These are phyloP conservation scores for Aspergillus sclerotialis DNA, from an alignment of 2,329 filamentous ascomycete genomes.

Conservation along the genomic window DNA sequence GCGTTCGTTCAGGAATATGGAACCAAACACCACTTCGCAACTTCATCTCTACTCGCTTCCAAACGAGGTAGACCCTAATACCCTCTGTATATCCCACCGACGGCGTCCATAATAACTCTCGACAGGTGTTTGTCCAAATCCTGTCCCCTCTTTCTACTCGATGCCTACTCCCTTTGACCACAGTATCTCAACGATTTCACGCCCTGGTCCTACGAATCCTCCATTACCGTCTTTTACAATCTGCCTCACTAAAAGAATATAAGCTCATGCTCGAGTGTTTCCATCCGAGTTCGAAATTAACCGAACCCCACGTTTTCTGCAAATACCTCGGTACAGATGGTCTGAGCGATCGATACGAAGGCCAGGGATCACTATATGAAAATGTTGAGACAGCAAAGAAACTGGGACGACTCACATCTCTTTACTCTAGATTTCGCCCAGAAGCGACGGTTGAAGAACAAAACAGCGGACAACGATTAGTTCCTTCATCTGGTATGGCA, in stretches of 20 bases:
- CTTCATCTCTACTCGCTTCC: constrained; percentile 22
- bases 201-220: constrained; percentile 57
- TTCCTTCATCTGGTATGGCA: constrained; percentile 6
- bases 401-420: constrained; percentile 43
- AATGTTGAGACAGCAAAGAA: constrained; percentile 19
- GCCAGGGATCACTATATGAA: constrained; percentile 31
- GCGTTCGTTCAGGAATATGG: too few species aligned
- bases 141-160: constrained; percentile 44
- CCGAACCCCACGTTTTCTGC: constrained; percentile 63
- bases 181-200: constrained; percentile 58
- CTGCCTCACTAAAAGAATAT: constrained; percentile 53
- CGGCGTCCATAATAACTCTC: background rate
- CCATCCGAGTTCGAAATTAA: constrained; percentile 62
- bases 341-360: constrained; percentile 41
- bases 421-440: constrained; percentile 68
- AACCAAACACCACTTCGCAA: constrained; percentile 5
- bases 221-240: constrained; percentile 55
- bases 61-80: constrained; percentile 24
- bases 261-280: constrained; percentile 72
- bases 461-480: constrained; percentile 1
- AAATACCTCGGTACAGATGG: constrained; percentile 59
- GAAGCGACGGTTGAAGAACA: constrained; percentile 47
- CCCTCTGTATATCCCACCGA: background rate
- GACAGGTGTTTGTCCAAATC: constrained; percentile 48
- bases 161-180: constrained; percentile 50